Percentiles rank a stretch among this genome's conserved stretches.
phyloP scores from a whole-genome alignment of 2,329 filamentous ascomycete species.

The Botrytis deweyae region DNA sequence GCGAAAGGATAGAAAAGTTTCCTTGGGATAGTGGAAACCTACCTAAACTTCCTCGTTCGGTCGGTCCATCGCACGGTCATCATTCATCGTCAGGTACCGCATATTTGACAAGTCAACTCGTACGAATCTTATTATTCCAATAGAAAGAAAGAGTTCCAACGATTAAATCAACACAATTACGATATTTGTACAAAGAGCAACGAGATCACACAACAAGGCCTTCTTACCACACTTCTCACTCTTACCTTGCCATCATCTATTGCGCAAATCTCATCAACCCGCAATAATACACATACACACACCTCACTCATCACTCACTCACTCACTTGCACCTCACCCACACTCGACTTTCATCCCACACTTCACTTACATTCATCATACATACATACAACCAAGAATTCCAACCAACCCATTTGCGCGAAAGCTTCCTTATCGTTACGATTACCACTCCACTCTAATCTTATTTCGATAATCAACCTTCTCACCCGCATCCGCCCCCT shows the following conservation, averaged over 20 bases:
- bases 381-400: neutral
- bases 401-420: constrained; percentile 3
- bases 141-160: constrained; percentile 5
- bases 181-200: neutral
- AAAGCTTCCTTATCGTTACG: constrained; percentile 18
- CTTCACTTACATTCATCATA: neutral
- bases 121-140: constrained; percentile 14
- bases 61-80: constrained; percentile 22
- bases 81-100: constrained; percentile 23
- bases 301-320: neutral
- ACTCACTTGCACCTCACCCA: neutral
- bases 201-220: neutral
- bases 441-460: constrained; percentile 19
- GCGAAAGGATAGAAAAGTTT: constrained; percentile 10
- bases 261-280: constrained; percentile 1
- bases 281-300: neutral
- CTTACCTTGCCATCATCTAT: neutral
- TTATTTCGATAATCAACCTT: constrained; percentile 24
- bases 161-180: neutral
- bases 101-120: constrained; percentile 23
- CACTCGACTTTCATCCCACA: neutral
- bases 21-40: constrained; percentile 7
- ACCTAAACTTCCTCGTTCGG: neutral
- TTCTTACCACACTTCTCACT: neutral
- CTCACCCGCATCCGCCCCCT: constrained; percentile 21